These are phyloP conservation scores for Calonectria montana DNA, from an alignment of 2,329 filamentous ascomycete species.

Conservation along the genomic window DNA sequence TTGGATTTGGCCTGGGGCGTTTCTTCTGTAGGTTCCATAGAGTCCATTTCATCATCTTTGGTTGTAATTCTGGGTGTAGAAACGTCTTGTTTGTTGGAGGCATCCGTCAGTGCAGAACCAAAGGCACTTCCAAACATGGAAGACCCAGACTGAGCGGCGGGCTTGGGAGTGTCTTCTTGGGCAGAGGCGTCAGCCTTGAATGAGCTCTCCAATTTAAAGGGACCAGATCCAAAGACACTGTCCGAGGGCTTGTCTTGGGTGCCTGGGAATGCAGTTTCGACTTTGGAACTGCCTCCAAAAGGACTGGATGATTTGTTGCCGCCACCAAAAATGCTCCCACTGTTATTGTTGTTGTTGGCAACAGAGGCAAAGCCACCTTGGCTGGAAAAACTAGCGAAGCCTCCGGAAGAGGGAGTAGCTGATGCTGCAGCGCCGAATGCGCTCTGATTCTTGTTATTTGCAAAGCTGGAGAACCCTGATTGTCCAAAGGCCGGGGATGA, in stretches of 20 bases:
- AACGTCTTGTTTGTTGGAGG: constrained; percentile 51
- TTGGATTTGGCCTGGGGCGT: constrained; percentile 52
- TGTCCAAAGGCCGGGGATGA: constrained; percentile 65
- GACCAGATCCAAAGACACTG: constrained; percentile 59
- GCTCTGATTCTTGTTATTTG: constrained; percentile 47
- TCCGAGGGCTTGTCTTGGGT: constrained; percentile 45
- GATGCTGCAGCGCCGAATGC: constrained; percentile 53
- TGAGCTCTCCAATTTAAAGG: constrained; percentile 75
- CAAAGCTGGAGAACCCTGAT: constrained; percentile 58
- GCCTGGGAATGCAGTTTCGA: constrained; percentile 42
- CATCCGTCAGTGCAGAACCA: constrained; percentile 65
- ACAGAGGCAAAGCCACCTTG: constrained; percentile 67
- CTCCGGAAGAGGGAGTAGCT: constrained; percentile 52
- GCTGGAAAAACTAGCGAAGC: constrained; percentile 66
- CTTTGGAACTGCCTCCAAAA: constrained; percentile 42
- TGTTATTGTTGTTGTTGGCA: constrained; percentile 48
- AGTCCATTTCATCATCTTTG: constrained; percentile 67
- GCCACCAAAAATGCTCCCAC: constrained; percentile 51
- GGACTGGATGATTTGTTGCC: constrained; percentile 48
- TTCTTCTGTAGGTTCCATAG: constrained; percentile 47
- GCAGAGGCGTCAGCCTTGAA: constrained; percentile 74
- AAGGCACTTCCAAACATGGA: constrained; percentile 73
- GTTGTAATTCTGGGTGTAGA: constrained; percentile 44
- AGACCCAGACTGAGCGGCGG: constrained; percentile 53
- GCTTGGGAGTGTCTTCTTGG: constrained; percentile 68